phyloP scores from a whole-genome alignment of 495 filamentous ascomycete species.

The Penicillium fimorum region DNA sequence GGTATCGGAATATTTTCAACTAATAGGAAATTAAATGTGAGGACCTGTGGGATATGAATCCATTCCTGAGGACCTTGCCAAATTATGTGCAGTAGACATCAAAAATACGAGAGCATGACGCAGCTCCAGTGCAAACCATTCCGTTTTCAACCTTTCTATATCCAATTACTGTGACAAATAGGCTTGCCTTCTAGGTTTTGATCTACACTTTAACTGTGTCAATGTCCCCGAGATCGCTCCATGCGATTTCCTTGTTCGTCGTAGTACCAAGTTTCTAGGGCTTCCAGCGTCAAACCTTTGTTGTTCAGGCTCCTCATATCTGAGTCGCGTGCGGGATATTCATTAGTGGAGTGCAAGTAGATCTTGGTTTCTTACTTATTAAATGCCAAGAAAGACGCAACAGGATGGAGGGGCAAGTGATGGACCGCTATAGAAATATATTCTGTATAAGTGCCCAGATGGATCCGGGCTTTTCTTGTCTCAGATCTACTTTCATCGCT shows the following conservation, averaged over 20 bases:
- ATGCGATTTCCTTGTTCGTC: slow-evolving; percentile 8
- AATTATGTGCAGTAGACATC: not conserved
- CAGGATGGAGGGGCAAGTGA: slow-evolving; percentile 1
- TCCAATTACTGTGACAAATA: slow-evolving; percentile 8
- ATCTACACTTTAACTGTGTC: not conserved
- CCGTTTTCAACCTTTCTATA: slow-evolving; percentile 23
- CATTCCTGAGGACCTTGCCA: slow-evolving; percentile 9
- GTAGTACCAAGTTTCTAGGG: slow-evolving; percentile 5
- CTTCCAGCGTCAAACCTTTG: slow-evolving; percentile 17
- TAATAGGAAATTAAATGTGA: not conserved
- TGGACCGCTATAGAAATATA: slow-evolving; percentile 2
- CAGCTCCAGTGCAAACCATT: slow-evolving; percentile 8
- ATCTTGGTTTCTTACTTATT: slow-evolving; percentile 11
- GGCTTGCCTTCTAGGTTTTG: not conserved
- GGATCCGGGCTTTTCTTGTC: not conserved
- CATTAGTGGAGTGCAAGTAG: slow-evolving; percentile 1
- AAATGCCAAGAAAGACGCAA: slow-evolving; percentile 19
- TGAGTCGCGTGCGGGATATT: not conserved
- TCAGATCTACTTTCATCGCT: not conserved
- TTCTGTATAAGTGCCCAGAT: slow-evolving; percentile 14
- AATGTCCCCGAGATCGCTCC: slow-evolving; percentile 6
- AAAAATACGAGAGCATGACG: slow-evolving; percentile 18
- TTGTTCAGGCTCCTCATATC: not conserved
- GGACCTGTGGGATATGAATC: not conserved
- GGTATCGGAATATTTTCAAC: not conserved